Percentiles rank a stretch among this genome's conserved stretches.
phyloP scores from a whole-genome alignment of 345 rosid genomes.

The Lagerstroemia speciosa region DNA sequence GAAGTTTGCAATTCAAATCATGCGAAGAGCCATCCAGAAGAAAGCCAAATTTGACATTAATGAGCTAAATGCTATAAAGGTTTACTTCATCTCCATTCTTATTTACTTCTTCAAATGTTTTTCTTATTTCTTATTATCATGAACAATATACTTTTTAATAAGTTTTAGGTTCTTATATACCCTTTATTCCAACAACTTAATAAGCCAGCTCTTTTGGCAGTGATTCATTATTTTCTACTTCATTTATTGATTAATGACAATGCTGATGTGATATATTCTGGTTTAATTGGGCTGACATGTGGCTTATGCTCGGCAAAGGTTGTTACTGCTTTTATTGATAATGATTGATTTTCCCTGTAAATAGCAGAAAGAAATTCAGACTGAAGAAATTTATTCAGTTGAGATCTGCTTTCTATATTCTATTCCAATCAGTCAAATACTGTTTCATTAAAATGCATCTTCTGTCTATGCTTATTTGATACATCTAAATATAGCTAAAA shows the following conservation, averaged over 20 bases:
- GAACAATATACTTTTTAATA: not conserved
- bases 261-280: not conserved
- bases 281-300: not conserved
- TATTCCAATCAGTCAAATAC: not conserved
- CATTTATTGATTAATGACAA: not conserved
- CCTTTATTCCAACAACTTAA: not conserved
- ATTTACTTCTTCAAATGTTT: conserved; percentile 3
- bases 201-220: not conserved
- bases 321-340: not conserved
- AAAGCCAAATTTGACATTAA: conserved; percentile 80
- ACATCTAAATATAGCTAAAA: not conserved
- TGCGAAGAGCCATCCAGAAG: conserved; percentile 68
- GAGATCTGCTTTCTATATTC: not conserved
- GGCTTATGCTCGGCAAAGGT: not conserved
- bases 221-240: not conserved
- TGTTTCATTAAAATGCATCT: not conserved
- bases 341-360: not conserved
- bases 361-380: not conserved
- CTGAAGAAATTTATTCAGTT: not conserved
- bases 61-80: conserved; percentile 79
- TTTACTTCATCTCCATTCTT: conserved; percentile 13
- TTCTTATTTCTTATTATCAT: not conserved
- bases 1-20: conserved; percentile 81
- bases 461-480: not conserved
- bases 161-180: not conserved